A percentile compares a stretch with the other conserved stretches of the same genome.
Evolutionary conservation across 495 filamentous ascomycete species (phyloP).

Genomic region (Hypoxylon rickii): DNA sequence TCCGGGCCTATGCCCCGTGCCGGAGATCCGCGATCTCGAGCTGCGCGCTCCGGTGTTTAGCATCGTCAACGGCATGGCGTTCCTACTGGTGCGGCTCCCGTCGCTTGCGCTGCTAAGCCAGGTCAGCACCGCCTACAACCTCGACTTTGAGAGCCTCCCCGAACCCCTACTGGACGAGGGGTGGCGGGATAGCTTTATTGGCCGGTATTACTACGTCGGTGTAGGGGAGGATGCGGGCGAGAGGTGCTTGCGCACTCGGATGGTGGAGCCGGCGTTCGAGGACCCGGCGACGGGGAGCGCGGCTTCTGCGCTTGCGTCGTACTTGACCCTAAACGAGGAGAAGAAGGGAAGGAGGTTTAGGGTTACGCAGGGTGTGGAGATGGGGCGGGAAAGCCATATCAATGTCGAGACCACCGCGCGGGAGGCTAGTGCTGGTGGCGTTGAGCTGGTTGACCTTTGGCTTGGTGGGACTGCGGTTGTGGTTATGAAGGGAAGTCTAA

Average conservation of each 20-base stretch:
- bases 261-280: conserved; percentile 65
- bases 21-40: conserved; percentile 39
- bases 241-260: conserved; percentile 40
- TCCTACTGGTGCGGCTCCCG: conserved; percentile 59
- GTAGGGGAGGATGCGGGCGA: conserved; percentile 22
- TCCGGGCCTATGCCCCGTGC: conserved; percentile 29
- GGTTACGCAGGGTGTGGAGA: conserved; percentile 78
- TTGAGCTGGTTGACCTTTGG: conserved; percentile 53
- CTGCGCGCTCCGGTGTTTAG: conserved; percentile 58
- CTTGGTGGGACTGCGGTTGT: conserved; percentile 62
- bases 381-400: conserved; percentile 69
- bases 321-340: conserved; percentile 55
- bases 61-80: conserved; percentile 73
- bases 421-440: conserved; percentile 43
- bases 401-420: conserved; percentile 45
- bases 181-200: conserved; percentile 59
- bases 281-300: conserved; percentile 74
- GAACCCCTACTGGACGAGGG: conserved; percentile 56
- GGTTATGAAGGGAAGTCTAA: conserved; percentile 59
- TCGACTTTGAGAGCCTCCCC: conserved; percentile 36
- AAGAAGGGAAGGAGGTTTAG: conserved; percentile 47
- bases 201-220: conserved; percentile 61
- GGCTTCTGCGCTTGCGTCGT: conserved; percentile 59
- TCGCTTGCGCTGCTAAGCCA: conserved; percentile 48
- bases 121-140: conserved; percentile 33